phyloP scores from a whole-genome alignment of 495 filamentous ascomycete species.

The Echria macrotheca region DNA sequence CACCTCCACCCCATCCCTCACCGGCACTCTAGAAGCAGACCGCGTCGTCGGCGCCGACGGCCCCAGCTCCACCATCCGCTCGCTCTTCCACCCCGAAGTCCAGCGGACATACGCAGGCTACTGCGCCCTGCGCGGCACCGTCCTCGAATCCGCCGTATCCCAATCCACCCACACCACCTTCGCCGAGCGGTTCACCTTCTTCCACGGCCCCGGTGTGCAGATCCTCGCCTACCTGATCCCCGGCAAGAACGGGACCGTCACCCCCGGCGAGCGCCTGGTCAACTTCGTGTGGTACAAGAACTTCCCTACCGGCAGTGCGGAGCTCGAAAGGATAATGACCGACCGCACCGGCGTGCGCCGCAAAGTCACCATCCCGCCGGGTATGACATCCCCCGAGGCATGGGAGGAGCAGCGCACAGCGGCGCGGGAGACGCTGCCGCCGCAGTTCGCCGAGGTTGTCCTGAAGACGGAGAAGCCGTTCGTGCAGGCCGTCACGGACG shows the following conservation, averaged over 20 bases:
- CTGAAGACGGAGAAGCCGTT: constrained; percentile 45
- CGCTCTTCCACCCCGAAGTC: constrained; percentile 39
- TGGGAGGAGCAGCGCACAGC: constrained; percentile 40
- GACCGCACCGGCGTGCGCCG: constrained; percentile 43
- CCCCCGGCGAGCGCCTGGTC: constrained; percentile 42
- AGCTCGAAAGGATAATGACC: constrained; percentile 48
- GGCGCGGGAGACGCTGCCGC: constrained; percentile 40
- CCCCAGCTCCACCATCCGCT: constrained; percentile 47
- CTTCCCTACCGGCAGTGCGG: constrained; percentile 39
- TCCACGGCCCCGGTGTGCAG: constrained; percentile 37
- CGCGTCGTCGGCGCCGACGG: constrained; percentile 53
- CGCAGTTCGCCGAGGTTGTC: constrained; percentile 50
- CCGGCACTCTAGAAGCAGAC: constrained; percentile 35
- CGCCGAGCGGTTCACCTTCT: constrained; percentile 50
- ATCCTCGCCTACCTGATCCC: constrained; percentile 52
- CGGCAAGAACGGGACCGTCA: constrained; percentile 41
- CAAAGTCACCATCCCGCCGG: constrained; percentile 45
- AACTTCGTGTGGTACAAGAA: constrained; percentile 58
- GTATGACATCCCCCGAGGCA: constrained; percentile 36
- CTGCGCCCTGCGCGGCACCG: constrained; percentile 49
- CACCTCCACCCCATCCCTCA: constrained; percentile 23
- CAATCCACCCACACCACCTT: constrained; percentile 62
- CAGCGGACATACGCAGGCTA: constrained; percentile 52
- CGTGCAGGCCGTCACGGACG: constrained; percentile 52
- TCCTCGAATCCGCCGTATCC: constrained; percentile 67